These are phyloP conservation scores for Selaginella tamariscina DNA, from an alignment of 75 land plant species.

Conservation along the genomic window DNA sequence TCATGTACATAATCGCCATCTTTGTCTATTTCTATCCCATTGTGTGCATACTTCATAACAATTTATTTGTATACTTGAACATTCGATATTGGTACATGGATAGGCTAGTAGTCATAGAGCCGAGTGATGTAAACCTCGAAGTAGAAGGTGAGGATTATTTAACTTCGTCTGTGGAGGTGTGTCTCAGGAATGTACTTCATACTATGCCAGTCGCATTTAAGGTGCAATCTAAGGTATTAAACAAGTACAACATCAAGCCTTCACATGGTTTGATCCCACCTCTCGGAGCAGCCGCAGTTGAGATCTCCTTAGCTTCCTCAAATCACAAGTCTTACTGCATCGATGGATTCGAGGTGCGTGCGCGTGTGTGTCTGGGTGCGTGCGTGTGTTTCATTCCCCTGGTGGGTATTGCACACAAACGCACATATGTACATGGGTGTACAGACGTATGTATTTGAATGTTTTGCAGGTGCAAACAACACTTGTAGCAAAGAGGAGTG, in stretches of 20 bases:
- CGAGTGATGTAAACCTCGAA: constrained; percentile 40
- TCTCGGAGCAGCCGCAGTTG: constrained; percentile 24
- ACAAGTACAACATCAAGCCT: constrained; percentile 55
- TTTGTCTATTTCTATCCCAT: too few relatives aligned
- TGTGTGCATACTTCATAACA: too few relatives aligned
- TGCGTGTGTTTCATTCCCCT: too few relatives aligned
- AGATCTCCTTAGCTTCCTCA: constrained; percentile 27
- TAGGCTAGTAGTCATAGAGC: constrained; percentile 39
- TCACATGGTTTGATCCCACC: constrained; percentile 46
- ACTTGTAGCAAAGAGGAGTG: too few relatives aligned
- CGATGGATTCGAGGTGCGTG: background rate
- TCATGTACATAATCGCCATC: too few relatives aligned
- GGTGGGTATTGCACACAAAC: too few relatives aligned
- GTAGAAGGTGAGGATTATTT: constrained; percentile 38
- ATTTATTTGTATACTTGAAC: too few relatives aligned
- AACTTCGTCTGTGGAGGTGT: constrained; percentile 19
- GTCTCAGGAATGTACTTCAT: constrained; percentile 36
- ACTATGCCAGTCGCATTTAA: constrained; percentile 53
- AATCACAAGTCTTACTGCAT: background rate
- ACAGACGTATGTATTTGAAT: too few relatives aligned
- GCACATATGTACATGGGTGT: too few relatives aligned
- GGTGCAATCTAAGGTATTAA: constrained; percentile 55
- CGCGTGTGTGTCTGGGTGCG: background rate
- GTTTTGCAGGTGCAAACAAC: too few relatives aligned
- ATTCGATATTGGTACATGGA: constrained; percentile 30